Percentiles rank a stretch among this genome's conserved stretches.
Conservation (phyloP, 2,329 filamentous ascomycete genomes). For the Elsinoe ampelina region DNA sequence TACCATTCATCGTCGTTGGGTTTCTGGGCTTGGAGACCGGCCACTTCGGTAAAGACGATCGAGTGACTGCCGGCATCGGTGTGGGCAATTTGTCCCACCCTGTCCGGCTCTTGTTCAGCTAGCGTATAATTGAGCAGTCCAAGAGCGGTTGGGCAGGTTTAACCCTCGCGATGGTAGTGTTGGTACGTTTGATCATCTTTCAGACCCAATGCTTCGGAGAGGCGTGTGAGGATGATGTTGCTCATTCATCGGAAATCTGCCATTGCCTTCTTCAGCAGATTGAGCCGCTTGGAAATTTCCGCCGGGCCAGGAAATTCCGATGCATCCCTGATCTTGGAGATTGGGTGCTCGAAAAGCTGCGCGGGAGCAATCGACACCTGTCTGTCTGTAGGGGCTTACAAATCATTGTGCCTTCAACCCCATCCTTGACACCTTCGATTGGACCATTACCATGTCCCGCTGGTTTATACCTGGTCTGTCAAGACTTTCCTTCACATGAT, state of each 20-base stretch:
- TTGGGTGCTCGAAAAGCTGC: background rate
- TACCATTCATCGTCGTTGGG: constrained; percentile 36
- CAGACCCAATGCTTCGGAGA: constrained; percentile 13
- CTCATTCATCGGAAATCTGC: constrained; percentile 9
- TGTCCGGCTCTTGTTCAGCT: constrained; percentile 33
- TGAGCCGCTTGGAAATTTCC: background rate
- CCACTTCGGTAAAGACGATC: constrained; percentile 32
- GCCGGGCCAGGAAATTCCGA: background rate
- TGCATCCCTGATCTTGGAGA: background rate
- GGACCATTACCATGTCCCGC: constrained; percentile 7
- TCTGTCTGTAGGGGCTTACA: background rate
- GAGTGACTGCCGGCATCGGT: constrained; percentile 49
- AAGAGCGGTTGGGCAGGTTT: constrained; percentile 42
- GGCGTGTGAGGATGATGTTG: constrained; percentile 14
- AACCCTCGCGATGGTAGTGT: constrained; percentile 44
- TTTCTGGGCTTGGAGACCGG: constrained; percentile 26
- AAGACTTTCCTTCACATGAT: background rate
- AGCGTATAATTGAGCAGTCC: constrained; percentile 49
- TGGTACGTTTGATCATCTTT: constrained; percentile 35
- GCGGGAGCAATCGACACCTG: background rate
- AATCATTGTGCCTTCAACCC: constrained; percentile 10
- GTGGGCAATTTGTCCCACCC: constrained; percentile 48
- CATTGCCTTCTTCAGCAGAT: background rate
- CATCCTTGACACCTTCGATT: constrained; percentile 14
- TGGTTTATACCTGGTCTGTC: background rate